These are phyloP conservation scores for Extremus antarcticus DNA, from an alignment of 495 filamentous ascomycete species.

Conservation along the genomic window DNA sequence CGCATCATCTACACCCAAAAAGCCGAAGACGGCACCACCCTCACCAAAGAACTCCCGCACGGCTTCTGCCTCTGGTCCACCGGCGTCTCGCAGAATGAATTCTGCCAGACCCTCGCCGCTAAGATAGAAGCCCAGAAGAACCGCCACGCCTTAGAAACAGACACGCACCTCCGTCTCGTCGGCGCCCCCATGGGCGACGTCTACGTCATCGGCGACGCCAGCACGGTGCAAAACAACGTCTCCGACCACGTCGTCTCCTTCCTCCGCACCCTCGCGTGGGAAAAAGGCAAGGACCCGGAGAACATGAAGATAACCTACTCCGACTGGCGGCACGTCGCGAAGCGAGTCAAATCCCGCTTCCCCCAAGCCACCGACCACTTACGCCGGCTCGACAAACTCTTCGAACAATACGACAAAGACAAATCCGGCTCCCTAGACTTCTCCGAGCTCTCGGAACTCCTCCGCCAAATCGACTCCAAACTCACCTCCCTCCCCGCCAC, in stretches of 20 bases:
- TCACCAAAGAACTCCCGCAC: slow-evolving; percentile 89
- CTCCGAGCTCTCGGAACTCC: slow-evolving; percentile 75
- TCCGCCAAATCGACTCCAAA: slow-evolving; percentile 51
- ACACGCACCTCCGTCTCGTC: slow-evolving; percentile 82
- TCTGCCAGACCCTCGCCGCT: slow-evolving; percentile 60
- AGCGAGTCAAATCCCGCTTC: slow-evolving; percentile 74
- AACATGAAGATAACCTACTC: slow-evolving; percentile 68
- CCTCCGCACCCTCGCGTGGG: slow-evolving; percentile 81
- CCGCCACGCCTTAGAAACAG: slow-evolving; percentile 85
- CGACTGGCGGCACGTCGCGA: slow-evolving; percentile 79
- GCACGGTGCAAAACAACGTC: slow-evolving; percentile 92
- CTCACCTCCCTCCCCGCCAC: slow-evolving; percentile 39
- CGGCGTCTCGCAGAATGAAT: slow-evolving; percentile 74
- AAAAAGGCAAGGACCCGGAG: slow-evolving; percentile 79
- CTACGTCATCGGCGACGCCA: slow-evolving; percentile 95
- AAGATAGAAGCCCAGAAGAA: slow-evolving; percentile 71
- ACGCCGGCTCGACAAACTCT: slow-evolving; percentile 76
- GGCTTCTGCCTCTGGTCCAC: slow-evolving; percentile 98
- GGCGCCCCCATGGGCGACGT: slow-evolving; percentile 90
- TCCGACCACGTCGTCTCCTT: slow-evolving; percentile 79
- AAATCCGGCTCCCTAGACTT: slow-evolving; percentile 88
- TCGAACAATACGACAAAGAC: slow-evolving; percentile 85
- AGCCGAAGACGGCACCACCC: slow-evolving; percentile 52
- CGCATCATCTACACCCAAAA: slow-evolving; percentile 82
- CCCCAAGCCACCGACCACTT: slow-evolving; percentile 90